Conservation (phyloP, 2,329 filamentous ascomycete genomes). For the Cladosporium sp. region DNA sequence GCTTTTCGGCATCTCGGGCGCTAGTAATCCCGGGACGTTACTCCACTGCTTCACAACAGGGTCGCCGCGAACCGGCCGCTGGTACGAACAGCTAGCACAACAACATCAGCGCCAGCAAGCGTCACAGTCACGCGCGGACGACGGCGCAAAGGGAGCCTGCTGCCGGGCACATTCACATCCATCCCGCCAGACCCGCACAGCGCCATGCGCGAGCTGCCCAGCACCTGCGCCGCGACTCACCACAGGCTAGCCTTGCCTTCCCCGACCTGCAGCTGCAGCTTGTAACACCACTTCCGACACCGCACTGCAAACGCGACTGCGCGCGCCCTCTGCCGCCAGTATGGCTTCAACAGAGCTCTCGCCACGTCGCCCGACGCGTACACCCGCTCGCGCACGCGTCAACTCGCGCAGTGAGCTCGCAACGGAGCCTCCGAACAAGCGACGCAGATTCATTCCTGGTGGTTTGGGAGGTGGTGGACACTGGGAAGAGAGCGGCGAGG, state of each 20-base stretch:
- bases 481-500: slow-evolving; percentile 63
- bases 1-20: neutral
- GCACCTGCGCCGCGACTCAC: slow-evolving; percentile 8
- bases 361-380: slow-evolving; percentile 26
- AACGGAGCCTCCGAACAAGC: slow-evolving; percentile 42
- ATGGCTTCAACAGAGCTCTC: slow-evolving; percentile 26
- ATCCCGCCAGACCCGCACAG: neutral
- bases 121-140: neutral
- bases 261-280: slow-evolving; percentile 17
- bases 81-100: neutral
- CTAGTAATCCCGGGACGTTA: neutral
- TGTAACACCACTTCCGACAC: slow-evolving; percentile 14
- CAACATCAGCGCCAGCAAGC: neutral
- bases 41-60: neutral
- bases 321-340: slow-evolving; percentile 4
- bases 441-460: slow-evolving; percentile 70
- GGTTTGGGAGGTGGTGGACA: slow-evolving; percentile 74
- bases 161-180: neutral
- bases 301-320: neutral
- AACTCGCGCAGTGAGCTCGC: slow-evolving; percentile 30
- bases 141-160: neutral
- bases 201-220: slow-evolving; percentile 10
- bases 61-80: neutral
- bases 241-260: slow-evolving; percentile 1
- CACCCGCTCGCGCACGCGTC: slow-evolving; percentile 25